phyloP scores from a whole-genome alignment of 148 eudicot species.

The Tetragonia tetragonoides region DNA sequence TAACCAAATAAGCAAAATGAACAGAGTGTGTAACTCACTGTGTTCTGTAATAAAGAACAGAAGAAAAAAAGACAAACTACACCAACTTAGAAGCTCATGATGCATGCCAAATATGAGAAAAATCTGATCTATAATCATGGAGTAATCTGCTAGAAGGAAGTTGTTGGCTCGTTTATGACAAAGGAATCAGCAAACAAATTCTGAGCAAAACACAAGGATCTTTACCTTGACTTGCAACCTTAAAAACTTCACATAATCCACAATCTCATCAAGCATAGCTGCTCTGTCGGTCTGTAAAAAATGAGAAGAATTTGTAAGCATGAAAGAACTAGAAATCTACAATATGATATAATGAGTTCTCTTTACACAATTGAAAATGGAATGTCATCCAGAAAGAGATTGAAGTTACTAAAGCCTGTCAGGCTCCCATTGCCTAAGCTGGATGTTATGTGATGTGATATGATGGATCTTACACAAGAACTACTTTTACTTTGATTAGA shows the following conservation, averaged over 20 bases:
- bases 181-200: background rate
- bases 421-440: no score
- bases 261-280: slow-evolving; percentile 70
- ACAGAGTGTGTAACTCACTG: slow-evolving; percentile 1
- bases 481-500: no score
- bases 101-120: background rate
- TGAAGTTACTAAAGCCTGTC: background rate
- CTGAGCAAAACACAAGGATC: background rate
- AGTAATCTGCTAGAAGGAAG: background rate
- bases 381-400: background rate
- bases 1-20: slow-evolving; percentile 9
- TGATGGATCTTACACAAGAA: no score
- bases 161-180: background rate
- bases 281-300: slow-evolving; percentile 64
- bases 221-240: slow-evolving; percentile 71
- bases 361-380: background rate
- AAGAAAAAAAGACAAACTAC: background rate
- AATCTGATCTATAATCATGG: background rate
- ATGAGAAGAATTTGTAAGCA: background rate
- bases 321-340: background rate
- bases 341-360: background rate
- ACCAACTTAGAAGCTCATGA: background rate
- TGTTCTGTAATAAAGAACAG: background rate
- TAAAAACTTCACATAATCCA: slow-evolving; percentile 66
- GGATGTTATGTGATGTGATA: no score